Base-by-base conservation (phyloP, 2,329 filamentous ascomycete genomes). In the Fonsecaea monophora region DNA sequence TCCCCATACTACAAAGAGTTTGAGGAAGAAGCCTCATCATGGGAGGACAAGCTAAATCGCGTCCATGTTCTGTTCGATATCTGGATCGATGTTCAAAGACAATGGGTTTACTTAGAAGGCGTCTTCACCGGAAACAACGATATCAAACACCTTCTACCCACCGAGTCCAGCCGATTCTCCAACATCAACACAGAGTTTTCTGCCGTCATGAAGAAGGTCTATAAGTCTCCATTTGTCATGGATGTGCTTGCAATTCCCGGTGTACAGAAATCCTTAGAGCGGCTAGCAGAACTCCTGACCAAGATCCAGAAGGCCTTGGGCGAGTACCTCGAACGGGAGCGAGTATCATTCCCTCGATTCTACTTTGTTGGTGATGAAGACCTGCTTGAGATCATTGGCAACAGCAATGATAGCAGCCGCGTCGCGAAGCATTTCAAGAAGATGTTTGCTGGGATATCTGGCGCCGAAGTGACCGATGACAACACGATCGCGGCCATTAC, bases 351-450 rank as follows among this genome's bases (percentile, higher is more conserved):
- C 82, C 95, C 95, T 53, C 89, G 95, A 66, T 99, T 99, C 83
- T 99, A 99, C 82, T 99, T 99, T 74, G 96, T 99, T 64, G 95
- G 95, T 78, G 96, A 99, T 75, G 96, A 99, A 77, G 95, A 99
- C 79, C 83, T 99, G 65, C 85, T 99, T 30, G 95, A 99, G 79
- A 99, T 99, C 81, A 99, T 99, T 71, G 95, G 95, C 77, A 99
- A 99, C 79, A 98, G 94, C 81, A 97, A 97, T 75, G 95, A 99
- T 75, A 97, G 94, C 9, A 82, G 95, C 68, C 93, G 95, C 62
- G 96, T 99, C 72, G 92, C 95, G 48, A 99, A 99, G 78, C 96
- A 99, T 82, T 93, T 99, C 83, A 94, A 96, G 78, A 99, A 99
- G 84, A 99, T 99, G 95, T 99, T 99, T 83, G 95, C 96, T 70